Conservation (phyloP, 306 rosid genomes). For the Hippophae tibetana region DNA sequence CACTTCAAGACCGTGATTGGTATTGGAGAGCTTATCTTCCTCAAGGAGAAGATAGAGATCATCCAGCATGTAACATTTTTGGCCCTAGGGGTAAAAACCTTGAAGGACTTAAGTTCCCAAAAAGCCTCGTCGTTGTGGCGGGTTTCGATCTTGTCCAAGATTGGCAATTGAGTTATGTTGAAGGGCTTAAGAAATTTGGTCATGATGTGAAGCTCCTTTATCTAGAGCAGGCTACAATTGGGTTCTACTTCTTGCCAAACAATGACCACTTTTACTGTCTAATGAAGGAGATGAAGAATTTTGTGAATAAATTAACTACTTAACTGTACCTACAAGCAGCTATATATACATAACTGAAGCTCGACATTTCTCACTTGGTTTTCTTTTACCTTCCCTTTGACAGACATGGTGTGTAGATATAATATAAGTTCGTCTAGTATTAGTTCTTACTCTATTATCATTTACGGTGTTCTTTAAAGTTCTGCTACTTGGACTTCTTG, state of each 20-base stretch:
- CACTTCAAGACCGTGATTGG: conserved; percentile 81
- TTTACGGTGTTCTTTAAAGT: conserved; percentile 37
- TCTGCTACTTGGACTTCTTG: conserved; percentile 19
- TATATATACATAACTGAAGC: conserved; percentile 54
- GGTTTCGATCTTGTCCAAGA: conserved; percentile 88
- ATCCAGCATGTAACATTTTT: conserved; percentile 68
- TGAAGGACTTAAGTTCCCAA: conserved; percentile 51
- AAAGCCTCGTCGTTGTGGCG: conserved; percentile 78
- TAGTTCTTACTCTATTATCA: conserved; percentile 31
- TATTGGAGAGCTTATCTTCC: conserved; percentile 91
- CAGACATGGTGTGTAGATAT: conserved; percentile 56
- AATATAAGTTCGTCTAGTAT: conserved; percentile 40
- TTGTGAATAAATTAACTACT: conserved; percentile 41
- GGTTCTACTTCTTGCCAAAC: conserved; percentile 92
- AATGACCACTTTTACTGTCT: conserved; percentile 63
- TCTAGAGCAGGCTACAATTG: conserved; percentile 71
- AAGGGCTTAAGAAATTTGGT: conserved; percentile 49
- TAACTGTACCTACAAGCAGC: conserved; percentile 49
- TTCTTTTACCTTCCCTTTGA: conserved; percentile 18
- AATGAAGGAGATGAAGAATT: conserved; percentile 61
- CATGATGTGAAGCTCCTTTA: conserved; percentile 57
- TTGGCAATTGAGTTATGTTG: conserved; percentile 75
- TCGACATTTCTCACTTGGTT: conserved; percentile 44
- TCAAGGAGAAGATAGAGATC: conserved; percentile 78
- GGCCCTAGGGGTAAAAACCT: conserved; percentile 59